Evolutionary conservation across 345 rosid species (phyloP).

Genomic region (Trapa incisa): DNA sequence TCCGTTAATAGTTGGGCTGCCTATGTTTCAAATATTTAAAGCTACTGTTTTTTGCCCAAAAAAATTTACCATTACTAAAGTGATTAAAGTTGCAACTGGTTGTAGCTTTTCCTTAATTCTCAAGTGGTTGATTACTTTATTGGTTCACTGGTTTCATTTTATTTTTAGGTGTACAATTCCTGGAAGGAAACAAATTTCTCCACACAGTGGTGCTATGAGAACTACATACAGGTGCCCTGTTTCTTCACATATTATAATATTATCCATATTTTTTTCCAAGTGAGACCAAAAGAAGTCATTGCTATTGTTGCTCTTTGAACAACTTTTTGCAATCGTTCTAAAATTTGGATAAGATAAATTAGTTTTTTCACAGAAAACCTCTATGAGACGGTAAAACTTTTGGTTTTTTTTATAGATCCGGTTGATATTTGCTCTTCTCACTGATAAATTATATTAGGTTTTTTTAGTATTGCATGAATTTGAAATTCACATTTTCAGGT

Average conservation of each 20-base stretch:
- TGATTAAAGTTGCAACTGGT: too few relatives aligned
- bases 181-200: constrained; percentile 96
- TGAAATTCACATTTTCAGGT: constrained; percentile 33
- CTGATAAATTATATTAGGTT: neutral
- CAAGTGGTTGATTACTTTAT: constrained; percentile 7
- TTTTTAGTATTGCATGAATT: neutral
- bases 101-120: neutral
- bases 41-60: too few relatives aligned
- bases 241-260: constrained; percentile 1
- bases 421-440: neutral
- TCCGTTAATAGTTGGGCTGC: neutral
- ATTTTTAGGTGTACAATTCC: constrained; percentile 71
- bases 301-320: neutral
- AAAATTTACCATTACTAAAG: neutral
- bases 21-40: neutral
- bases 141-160: constrained; percentile 3
- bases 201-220: constrained; percentile 97
- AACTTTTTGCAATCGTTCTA: neutral
- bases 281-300: neutral
- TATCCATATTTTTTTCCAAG: neutral
- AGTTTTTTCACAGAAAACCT: neutral
- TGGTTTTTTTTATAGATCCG: neutral
- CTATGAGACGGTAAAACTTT: neutral
- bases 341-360: neutral
- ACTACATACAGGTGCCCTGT: constrained; percentile 70